phyloP scores from a whole-genome alignment of 805 yeast species.

The Cyberlindnera misumaiensis region DNA sequence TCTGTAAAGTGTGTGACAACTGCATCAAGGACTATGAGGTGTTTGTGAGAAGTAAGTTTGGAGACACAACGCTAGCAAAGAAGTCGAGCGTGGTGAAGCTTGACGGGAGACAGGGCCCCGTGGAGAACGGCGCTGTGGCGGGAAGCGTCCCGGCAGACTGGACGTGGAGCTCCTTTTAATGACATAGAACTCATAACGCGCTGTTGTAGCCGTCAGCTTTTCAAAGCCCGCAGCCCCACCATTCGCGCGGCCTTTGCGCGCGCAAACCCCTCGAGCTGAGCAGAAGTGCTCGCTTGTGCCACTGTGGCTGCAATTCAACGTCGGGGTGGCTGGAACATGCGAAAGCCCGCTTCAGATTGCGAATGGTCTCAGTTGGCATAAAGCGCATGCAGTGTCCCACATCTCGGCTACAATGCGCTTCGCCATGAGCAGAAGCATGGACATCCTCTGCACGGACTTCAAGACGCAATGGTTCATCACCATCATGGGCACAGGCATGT shows the following conservation, averaged over 20 bases:
- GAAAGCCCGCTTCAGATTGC: too few species aligned
- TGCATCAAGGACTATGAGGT: conserved; percentile 59
- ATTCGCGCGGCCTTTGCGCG: too few species aligned
- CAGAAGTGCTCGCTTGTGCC: too few species aligned
- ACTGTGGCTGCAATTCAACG: too few species aligned
- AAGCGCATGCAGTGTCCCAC: too few species aligned
- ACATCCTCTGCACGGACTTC: conserved; percentile 15
- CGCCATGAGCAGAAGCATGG: not conserved
- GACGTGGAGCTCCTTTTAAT: conserved; percentile 70
- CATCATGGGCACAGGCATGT: conserved; percentile 84
- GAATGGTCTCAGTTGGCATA: too few species aligned
- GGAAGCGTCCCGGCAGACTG: conserved; percentile 66
- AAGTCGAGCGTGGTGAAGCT: conserved; percentile 1
- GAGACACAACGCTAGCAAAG: conserved; percentile 3
- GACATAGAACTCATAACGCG: not conserved
- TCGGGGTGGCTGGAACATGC: too few species aligned
- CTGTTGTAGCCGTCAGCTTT: too few species aligned
- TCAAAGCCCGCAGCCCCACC: too few species aligned
- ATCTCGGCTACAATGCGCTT: too few species aligned
- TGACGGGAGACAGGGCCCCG: not conserved
- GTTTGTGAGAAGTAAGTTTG: conserved; percentile 29
- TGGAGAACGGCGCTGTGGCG: conserved; percentile 25
- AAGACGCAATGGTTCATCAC: conserved; percentile 60
- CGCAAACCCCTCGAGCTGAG: too few species aligned
- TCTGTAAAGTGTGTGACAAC: conserved; percentile 62